phyloP scores from a whole-genome alignment of 345 rosid genomes.

The Arabidopsis arenosa region DNA sequence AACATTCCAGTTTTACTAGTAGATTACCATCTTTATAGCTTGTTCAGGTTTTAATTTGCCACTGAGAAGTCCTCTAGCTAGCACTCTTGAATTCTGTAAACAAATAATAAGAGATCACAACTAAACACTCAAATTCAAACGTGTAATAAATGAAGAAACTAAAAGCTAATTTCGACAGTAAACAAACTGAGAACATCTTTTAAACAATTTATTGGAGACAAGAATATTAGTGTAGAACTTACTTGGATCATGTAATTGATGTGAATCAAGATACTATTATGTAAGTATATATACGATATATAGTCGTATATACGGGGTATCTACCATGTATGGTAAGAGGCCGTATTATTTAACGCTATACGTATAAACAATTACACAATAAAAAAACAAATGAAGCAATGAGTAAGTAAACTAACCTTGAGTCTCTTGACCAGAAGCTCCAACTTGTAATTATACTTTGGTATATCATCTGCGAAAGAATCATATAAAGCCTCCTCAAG shows the following conservation, averaged over 20 bases:
- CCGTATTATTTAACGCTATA: no score
- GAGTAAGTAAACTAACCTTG: constrained; percentile 52
- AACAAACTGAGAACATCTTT: no score
- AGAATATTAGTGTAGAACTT: no score
- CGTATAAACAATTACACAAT: no score
- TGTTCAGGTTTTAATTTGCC: constrained; percentile 64
- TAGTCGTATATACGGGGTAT: no score
- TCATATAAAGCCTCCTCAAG: constrained; percentile 74
- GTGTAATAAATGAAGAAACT: not conserved
- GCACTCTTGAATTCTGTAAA: constrained; percentile 51
- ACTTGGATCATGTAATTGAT: no score
- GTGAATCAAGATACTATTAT: no score
- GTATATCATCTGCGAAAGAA: constrained; percentile 57
- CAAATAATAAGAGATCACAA: not conserved
- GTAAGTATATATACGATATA: no score
- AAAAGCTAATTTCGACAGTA: no score
- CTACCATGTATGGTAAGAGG: no score
- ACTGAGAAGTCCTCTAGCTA: constrained; percentile 64
- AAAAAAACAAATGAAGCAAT: not conserved
- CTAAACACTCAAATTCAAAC: not conserved
- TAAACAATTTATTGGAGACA: no score
- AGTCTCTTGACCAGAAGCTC: constrained; percentile 65
- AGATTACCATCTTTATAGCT: constrained; percentile 14
- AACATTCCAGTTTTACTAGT: not conserved
- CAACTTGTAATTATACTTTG: constrained; percentile 74